Conservation (phyloP, 495 filamentous ascomycete genomes). For the Tuber aestivum region DNA sequence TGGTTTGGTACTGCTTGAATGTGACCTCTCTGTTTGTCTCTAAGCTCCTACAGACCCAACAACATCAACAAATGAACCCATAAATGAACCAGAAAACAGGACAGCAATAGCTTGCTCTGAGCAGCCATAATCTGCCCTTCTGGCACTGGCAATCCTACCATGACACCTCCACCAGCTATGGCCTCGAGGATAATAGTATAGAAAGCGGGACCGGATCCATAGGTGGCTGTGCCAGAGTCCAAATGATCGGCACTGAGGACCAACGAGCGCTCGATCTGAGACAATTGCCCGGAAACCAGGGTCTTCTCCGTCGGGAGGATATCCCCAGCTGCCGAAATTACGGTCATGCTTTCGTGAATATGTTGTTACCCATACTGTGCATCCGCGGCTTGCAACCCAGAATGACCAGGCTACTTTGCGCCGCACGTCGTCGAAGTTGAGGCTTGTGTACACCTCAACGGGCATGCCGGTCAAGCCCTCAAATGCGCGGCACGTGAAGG, state of each 20-base stretch:
- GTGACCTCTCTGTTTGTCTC: not conserved
- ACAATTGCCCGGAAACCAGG: slow-evolving; percentile 74
- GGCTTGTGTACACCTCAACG: slow-evolving; percentile 48
- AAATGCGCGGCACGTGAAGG: slow-evolving; percentile 57
- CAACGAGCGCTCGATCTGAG: slow-evolving; percentile 60
- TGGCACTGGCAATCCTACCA: slow-evolving; percentile 69
- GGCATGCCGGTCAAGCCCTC: slow-evolving; percentile 16
- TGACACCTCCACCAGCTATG: slow-evolving; percentile 69
- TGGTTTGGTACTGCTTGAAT: not conserved
- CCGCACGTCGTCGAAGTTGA: slow-evolving; percentile 56
- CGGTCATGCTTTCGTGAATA: slow-evolving; percentile 74
- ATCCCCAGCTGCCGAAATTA: slow-evolving; percentile 60
- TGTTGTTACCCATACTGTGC: slow-evolving; percentile 47
- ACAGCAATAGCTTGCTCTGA: slow-evolving; percentile 53
- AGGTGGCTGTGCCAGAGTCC: slow-evolving; percentile 69
- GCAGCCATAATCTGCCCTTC: slow-evolving; percentile 77
- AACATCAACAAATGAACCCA: not conserved
- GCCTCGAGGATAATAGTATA: slow-evolving; percentile 72
- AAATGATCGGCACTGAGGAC: slow-evolving; percentile 59
- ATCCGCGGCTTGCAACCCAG: slow-evolving; percentile 75
- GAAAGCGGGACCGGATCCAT: slow-evolving; percentile 73
- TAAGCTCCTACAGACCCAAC: not conserved
- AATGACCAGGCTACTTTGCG: slow-evolving; percentile 61
- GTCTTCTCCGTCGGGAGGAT: slow-evolving; percentile 48
- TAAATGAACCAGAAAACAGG: not conserved